These are phyloP conservation scores for Candida maltosa DNA, from an alignment of 805 yeast species.

Conservation along the genomic window DNA sequence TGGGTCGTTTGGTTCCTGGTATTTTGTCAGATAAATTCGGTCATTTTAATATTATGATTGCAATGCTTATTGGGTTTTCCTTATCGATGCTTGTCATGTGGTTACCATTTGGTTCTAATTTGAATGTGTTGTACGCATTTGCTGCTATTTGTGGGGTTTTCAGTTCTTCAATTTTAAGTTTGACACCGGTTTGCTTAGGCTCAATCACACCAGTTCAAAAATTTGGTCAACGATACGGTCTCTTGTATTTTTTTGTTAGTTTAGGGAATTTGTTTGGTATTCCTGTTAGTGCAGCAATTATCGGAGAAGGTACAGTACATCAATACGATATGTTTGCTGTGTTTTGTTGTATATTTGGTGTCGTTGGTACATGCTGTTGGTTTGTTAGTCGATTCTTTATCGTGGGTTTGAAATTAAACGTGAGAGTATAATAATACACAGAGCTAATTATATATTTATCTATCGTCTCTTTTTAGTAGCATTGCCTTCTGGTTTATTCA, in stretches of 20 bases:
- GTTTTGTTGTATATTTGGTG: constrained; percentile 28
- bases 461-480: constrained; percentile 4
- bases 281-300: constrained; percentile 34
- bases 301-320: constrained; percentile 26
- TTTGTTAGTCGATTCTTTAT: constrained; percentile 23
- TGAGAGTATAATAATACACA: constrained; percentile 13
- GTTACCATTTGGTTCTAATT: constrained; percentile 58
- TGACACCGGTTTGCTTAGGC: constrained; percentile 70
- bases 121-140: constrained; percentile 47
- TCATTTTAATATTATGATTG: constrained; percentile 52
- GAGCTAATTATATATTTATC: not conserved
- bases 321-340: constrained; percentile 29
- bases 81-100: constrained; percentile 53
- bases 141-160: constrained; percentile 56
- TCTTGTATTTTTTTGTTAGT: constrained; percentile 60
- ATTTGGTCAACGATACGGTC: constrained; percentile 68
- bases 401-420: constrained; percentile 26
- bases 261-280: constrained; percentile 33
- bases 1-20: constrained; percentile 58
- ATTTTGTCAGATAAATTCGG: constrained; percentile 53
- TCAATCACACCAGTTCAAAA: constrained; percentile 59
- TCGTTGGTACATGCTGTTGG: constrained; percentile 27
- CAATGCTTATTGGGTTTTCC: constrained; percentile 44
- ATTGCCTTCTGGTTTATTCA: constrained; percentile 1
- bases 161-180: constrained; percentile 57